Conservation (phyloP, 2,329 filamentous ascomycete genomes). For the Verticillium tricorpus region DNA sequence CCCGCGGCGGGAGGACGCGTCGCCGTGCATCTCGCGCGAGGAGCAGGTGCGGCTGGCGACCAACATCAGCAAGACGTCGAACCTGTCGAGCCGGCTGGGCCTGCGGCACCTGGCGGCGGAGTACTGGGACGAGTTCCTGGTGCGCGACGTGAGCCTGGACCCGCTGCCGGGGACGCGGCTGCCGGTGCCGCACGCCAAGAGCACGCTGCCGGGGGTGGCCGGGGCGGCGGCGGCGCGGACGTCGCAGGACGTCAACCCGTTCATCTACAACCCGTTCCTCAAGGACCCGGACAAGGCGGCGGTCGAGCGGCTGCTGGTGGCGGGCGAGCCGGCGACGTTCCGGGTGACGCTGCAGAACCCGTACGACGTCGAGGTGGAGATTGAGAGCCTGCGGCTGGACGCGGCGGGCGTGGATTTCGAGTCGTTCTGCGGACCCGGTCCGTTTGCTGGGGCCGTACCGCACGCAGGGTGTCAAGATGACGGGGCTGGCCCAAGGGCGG, state of each 20-base stretch:
- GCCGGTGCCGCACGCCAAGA: slow-evolving; percentile 62
- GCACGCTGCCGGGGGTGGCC: slow-evolving; percentile 46
- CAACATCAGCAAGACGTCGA: slow-evolving; percentile 80
- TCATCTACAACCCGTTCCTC: slow-evolving; percentile 92
- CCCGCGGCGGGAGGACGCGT: slow-evolving; percentile 61
- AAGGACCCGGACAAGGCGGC: slow-evolving; percentile 59
- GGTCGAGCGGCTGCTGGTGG: slow-evolving; percentile 67
- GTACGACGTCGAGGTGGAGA: slow-evolving; percentile 86
- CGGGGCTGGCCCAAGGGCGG: slow-evolving; percentile 60
- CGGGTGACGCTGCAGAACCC: slow-evolving; percentile 86
- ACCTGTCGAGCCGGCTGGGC: slow-evolving; percentile 71
- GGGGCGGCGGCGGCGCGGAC: slow-evolving; percentile 36
- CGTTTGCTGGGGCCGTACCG: slow-evolving; percentile 77
- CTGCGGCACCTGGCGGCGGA: slow-evolving; percentile 67
- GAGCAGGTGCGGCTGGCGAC: slow-evolving; percentile 82
- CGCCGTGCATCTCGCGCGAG: slow-evolving; percentile 68
- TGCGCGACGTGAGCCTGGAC: slow-evolving; percentile 71
- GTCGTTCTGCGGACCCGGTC: slow-evolving; percentile 58
- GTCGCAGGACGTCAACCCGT: slow-evolving; percentile 69
- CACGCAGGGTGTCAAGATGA: slow-evolving; percentile 71
- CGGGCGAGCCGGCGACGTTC: slow-evolving; percentile 73
- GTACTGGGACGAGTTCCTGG: slow-evolving; percentile 96
- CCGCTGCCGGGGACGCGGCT: slow-evolving; percentile 53
- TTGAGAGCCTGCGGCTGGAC: slow-evolving; percentile 75
- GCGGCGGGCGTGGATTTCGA: slow-evolving; percentile 70